phyloP scores from a whole-genome alignment of 1,284 basidiomycete genomes.

The Cystobasidiaceae sp. region DNA sequence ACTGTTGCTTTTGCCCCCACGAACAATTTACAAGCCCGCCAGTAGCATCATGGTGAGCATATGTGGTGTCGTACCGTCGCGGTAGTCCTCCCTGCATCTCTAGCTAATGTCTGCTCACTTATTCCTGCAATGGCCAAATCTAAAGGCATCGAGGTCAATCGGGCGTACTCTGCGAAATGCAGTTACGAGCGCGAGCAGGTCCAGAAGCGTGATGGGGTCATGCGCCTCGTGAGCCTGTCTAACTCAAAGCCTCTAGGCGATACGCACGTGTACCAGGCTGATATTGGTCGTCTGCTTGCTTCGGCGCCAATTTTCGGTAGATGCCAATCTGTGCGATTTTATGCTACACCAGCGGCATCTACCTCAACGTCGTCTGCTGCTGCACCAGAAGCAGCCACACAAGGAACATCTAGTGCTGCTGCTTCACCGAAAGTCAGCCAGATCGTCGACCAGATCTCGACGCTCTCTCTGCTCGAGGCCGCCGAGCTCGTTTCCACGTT shows the following conservation, averaged over 20 bases:
- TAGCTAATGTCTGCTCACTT: not conserved
- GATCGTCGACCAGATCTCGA: conserved; percentile 91
- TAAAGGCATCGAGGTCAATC: conserved; percentile 13
- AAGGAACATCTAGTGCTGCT: conserved; percentile 21
- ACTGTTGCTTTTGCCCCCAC: too few species aligned
- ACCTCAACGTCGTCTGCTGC: not conserved
- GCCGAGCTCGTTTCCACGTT: conserved; percentile 89
- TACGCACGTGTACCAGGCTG: not conserved
- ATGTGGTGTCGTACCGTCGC: too few species aligned
- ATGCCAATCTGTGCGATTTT: conserved; percentile 8
- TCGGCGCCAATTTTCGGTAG: not conserved
- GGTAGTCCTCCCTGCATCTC: too few species aligned
- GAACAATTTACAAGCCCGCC: too few species aligned
- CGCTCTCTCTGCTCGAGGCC: conserved; percentile 85
- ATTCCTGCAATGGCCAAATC: not conserved
- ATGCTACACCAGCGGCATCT: conserved; percentile 26
- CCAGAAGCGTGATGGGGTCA: not conserved
- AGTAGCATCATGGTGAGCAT: too few species aligned
- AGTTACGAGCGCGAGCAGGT: conserved; percentile 3
- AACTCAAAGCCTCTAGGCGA: not conserved
- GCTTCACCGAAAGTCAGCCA: conserved; percentile 67
- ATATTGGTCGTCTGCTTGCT: not conserved
- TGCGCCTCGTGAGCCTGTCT: not conserved
- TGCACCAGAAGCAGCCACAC: not conserved
- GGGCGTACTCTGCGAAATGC: conserved; percentile 11